These are phyloP conservation scores for Geranium brycei DNA, from an alignment of 345 rosid genomes.

Conservation along the genomic window DNA sequence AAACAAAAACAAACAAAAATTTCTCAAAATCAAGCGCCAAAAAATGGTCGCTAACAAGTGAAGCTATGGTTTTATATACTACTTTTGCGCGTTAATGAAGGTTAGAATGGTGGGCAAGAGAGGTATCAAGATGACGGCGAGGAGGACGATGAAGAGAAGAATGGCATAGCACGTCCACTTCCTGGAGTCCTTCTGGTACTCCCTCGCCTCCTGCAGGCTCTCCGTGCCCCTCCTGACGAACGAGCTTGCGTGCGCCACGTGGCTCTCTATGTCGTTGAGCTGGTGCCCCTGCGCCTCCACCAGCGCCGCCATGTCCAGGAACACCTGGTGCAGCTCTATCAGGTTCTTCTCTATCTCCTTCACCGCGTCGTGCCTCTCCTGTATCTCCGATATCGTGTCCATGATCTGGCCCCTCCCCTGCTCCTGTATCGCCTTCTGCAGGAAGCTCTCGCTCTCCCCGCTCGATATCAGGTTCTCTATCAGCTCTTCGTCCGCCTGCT, in stretches of 20 bases:
- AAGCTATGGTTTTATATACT: too few relatives aligned
- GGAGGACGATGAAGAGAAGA: slow-evolving; percentile 27
- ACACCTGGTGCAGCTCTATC: slow-evolving; percentile 70
- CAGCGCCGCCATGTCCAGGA: slow-evolving; percentile 74
- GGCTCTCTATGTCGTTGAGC: slow-evolving; percentile 70
- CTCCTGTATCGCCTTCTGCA: slow-evolving; percentile 78
- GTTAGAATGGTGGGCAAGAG: slow-evolving; percentile 15
- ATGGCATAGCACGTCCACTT: slow-evolving; percentile 63
- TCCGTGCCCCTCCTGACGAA: slow-evolving; percentile 66
- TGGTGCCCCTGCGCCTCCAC: slow-evolving; percentile 85
- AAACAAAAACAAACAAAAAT: too few relatives aligned
- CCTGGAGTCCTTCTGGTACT: slow-evolving; percentile 61
- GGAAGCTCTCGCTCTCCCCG: slow-evolving; percentile 73
- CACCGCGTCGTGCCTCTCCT: slow-evolving; percentile 72
- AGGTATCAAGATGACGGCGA: slow-evolving; percentile 39
- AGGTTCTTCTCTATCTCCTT: slow-evolving; percentile 82
- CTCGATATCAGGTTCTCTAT: slow-evolving; percentile 69
- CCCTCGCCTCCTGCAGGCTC: slow-evolving; percentile 55
- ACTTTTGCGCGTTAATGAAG: too few relatives aligned
- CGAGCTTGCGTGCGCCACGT: slow-evolving; percentile 66
- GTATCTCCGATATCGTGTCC: slow-evolving; percentile 76
- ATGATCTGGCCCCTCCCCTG: slow-evolving; percentile 76
- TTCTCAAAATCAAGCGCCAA: too few relatives aligned
- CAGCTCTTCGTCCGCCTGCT: slow-evolving; percentile 56
- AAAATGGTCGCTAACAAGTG: too few relatives aligned